Base-by-base conservation (phyloP, 2,329 filamentous ascomycete species). In the Monosporascus sp. region DNA sequence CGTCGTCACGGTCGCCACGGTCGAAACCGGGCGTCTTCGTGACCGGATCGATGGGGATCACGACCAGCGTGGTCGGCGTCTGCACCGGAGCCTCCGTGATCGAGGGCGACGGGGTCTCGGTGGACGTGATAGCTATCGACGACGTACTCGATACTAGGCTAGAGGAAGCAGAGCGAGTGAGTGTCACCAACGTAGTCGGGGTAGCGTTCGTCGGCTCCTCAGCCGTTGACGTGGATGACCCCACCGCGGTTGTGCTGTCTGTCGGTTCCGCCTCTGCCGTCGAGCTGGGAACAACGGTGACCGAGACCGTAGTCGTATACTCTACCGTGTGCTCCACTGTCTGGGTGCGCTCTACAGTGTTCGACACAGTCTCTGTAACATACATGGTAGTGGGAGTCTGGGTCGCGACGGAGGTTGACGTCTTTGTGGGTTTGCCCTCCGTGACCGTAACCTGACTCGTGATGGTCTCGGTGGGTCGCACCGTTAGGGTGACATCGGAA, bases 361-460 rank as follows among this genome's bases (percentile, higher is more conserved):
- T 22, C 14, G 43, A 1, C 5, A 46, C 43, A 17, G 43, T 46
- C 22, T 46, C 20, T 7, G 43, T 46, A 14, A 46, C 43, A 5
- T 26, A 22, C 2, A 17, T 3, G 2, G 22, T 15, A 7, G 43
- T 15, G 15, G 43, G 11, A 26, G 43, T 7, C 43, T 46, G 15
- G 3, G 15, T 28, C 22, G 26, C 43, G 24, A 22, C 22, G 14
- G 43, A 26, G 6, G 43, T 26, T 43, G 40, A 43, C 40, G 40
- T 43, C 17, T 43, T 18, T 7, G 40, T 43, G 11, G 40, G 40
- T 20, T 9, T 5, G 24, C 41, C 41, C 18, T 8, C 24, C 4
- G 65, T 67, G 22, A 63, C 55, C 3, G 54, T 58, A 43, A 62
- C 51, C 20, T 57, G 15, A 17, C 28, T 52, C 3, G 50, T 52